Percentiles rank a stretch among this genome's conserved stretches.
These are phyloP conservation scores for Lumnitzera littorea DNA, from an alignment of 345 rosid genomes.

Conservation along the genomic window DNA sequence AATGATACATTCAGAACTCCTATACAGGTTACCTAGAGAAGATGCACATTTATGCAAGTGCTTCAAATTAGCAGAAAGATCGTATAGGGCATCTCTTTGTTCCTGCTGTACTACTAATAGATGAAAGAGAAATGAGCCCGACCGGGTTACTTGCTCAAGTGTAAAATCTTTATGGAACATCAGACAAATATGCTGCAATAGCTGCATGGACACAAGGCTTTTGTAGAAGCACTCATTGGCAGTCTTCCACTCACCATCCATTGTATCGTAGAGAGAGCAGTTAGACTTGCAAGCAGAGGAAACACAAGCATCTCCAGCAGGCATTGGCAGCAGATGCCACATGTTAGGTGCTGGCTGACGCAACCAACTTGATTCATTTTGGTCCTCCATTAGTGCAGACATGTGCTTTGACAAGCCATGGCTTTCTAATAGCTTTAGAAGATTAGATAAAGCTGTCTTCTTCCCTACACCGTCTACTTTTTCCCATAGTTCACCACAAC, in stretches of 20 bases:
- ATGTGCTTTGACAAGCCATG: slow-evolving; percentile 76
- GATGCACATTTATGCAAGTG: slow-evolving; percentile 33
- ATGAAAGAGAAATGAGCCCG: slow-evolving; percentile 74
- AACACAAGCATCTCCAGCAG: slow-evolving; percentile 16
- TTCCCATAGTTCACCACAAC: slow-evolving; percentile 68
- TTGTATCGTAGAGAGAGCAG: slow-evolving; percentile 17
- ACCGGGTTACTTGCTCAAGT: slow-evolving; percentile 69
- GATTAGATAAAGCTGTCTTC: slow-evolving; percentile 63
- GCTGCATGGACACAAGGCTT: slow-evolving; percentile 70
- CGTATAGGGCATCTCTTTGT: slow-evolving; percentile 61
- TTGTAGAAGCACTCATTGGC: slow-evolving; percentile 71
- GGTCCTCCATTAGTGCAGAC: slow-evolving; percentile 52
- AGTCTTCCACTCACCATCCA: slow-evolving; percentile 50
- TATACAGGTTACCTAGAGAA: slow-evolving; percentile 31
- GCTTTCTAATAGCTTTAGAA: slow-evolving; percentile 63
- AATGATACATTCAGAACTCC: slow-evolving; percentile 29
- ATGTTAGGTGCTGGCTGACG: slow-evolving; percentile 59
- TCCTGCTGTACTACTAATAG: slow-evolving; percentile 64
- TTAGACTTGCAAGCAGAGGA: slow-evolving; percentile 21
- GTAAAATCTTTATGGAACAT: slow-evolving; percentile 67
- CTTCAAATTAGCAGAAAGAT: slow-evolving; percentile 41
- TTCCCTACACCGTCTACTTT: slow-evolving; percentile 46
- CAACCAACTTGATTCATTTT: slow-evolving; percentile 45
- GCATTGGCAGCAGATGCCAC: slow-evolving; percentile 48
- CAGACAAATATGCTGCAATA: slow-evolving; percentile 49